These are phyloP conservation scores for Aspergillus quadrilineatus DNA, from an alignment of 2,329 filamentous ascomycete species.

Conservation along the genomic window DNA sequence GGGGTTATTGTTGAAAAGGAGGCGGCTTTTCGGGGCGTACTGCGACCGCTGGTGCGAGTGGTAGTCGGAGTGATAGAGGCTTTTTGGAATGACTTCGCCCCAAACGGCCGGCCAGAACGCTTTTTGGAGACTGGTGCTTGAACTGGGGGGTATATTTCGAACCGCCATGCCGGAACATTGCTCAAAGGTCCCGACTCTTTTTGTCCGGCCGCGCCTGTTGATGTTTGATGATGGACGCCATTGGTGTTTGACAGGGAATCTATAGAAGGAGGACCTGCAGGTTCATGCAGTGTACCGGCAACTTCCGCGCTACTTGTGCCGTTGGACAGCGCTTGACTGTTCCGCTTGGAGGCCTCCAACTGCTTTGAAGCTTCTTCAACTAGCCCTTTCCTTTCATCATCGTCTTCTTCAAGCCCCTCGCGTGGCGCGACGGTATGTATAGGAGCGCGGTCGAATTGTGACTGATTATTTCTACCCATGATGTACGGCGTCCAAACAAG, in stretches of 20 bases:
- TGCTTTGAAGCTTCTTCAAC: slow-evolving; percentile 20
- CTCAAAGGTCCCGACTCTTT: slow-evolving; percentile 30
- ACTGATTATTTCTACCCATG: slow-evolving; percentile 82
- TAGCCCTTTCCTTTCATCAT: slow-evolving; percentile 28
- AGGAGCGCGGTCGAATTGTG: slow-evolving; percentile 79
- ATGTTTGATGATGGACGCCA: slow-evolving; percentile 26
- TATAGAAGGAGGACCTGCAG: slow-evolving; percentile 40
- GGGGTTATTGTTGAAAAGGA: slow-evolving; percentile 32
- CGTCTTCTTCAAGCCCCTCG: slow-evolving; percentile 55
- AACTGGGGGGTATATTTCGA: slow-evolving; percentile 45
- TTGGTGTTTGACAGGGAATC: slow-evolving; percentile 28
- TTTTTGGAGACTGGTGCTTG: slow-evolving; percentile 37
- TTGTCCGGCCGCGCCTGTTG: slow-evolving; percentile 18
- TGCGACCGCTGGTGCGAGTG: slow-evolving; percentile 36
- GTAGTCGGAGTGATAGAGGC: slow-evolving; percentile 33
- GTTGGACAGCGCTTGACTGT: slow-evolving; percentile 14
- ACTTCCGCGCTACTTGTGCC: slow-evolving; percentile 15
- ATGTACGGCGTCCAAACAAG: slow-evolving; percentile 96
- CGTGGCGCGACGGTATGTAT: slow-evolving; percentile 84
- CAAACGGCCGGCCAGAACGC: slow-evolving; percentile 40
- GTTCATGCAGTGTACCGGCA: slow-evolving; percentile 23
- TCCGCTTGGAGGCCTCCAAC: no score
- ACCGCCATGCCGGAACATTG: slow-evolving; percentile 43
- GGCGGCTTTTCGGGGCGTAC: slow-evolving; percentile 36
- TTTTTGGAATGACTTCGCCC: slow-evolving; percentile 30